These are phyloP conservation scores for Tetracladium setigerum DNA, from an alignment of 495 filamentous ascomycete genomes.

Conservation along the genomic window DNA sequence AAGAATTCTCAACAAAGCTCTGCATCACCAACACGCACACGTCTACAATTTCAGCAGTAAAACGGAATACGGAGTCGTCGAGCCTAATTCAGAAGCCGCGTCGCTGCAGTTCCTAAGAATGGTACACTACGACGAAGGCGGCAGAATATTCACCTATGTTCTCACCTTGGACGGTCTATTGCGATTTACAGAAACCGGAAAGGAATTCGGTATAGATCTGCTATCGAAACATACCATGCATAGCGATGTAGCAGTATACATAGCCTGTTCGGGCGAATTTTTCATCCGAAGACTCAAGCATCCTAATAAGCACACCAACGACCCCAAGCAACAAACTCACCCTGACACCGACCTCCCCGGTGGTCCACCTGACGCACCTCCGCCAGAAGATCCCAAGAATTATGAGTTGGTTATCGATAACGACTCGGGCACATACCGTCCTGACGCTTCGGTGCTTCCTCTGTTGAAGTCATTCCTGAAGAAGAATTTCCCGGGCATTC, in stretches of 20 bases:
- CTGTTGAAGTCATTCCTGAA: slow-evolving; percentile 61
- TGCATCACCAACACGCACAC: slow-evolving; percentile 82
- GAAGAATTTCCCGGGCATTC: slow-evolving; percentile 64
- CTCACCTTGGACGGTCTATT: slow-evolving; percentile 78
- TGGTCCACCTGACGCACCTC: slow-evolving; percentile 22
- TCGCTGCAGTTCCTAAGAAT: slow-evolving; percentile 77
- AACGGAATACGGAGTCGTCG: slow-evolving; percentile 57
- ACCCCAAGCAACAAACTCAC: slow-evolving; percentile 20
- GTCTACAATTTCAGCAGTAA: slow-evolving; percentile 79
- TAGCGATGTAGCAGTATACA: slow-evolving; percentile 79
- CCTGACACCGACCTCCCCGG: slow-evolving; percentile 17
- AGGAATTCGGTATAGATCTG: slow-evolving; percentile 89
- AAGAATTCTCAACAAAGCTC: slow-evolving; percentile 67
- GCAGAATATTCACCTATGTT: slow-evolving; percentile 86
- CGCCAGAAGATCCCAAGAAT: slow-evolving; percentile 31
- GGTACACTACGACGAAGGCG: slow-evolving; percentile 76
- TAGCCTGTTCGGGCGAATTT: slow-evolving; percentile 90
- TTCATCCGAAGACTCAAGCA: slow-evolving; percentile 57
- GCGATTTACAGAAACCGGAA: slow-evolving; percentile 89
- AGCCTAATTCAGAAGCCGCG: slow-evolving; percentile 49
- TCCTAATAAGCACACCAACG: slow-evolving; percentile 30
- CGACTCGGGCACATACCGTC: slow-evolving; percentile 87
- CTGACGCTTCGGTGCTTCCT: slow-evolving; percentile 65
- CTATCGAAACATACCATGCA: slow-evolving; percentile 95
- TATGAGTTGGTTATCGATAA: slow-evolving; percentile 95